Evolutionary conservation across 2,329 filamentous ascomycete genomes (phyloP).

Genomic region (Cercospora sojina): DNA sequence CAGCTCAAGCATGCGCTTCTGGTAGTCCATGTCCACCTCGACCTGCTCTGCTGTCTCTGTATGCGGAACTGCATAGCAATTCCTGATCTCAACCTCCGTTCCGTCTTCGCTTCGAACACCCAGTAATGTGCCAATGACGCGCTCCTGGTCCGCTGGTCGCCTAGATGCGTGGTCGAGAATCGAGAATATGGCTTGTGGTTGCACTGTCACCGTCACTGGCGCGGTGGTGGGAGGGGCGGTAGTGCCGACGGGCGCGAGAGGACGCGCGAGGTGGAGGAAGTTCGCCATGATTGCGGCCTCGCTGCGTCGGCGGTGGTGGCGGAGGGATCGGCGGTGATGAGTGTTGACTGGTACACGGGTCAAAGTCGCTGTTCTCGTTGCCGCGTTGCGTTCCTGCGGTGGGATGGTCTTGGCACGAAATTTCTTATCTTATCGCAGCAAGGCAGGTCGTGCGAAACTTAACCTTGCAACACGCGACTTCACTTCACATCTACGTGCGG

Average conservation of each 20-base stretch:
- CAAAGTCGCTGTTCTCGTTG: constrained; percentile 9
- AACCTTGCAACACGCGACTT: neutral
- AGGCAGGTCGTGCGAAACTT: neutral
- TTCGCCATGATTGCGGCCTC: constrained; percentile 52
- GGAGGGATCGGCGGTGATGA: constrained; percentile 6
- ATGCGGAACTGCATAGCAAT: constrained; percentile 96
- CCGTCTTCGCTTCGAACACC: constrained; percentile 94
- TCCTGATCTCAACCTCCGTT: constrained; percentile 91
- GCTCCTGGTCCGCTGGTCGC: constrained; percentile 85
- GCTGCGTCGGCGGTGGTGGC: constrained; percentile 9
- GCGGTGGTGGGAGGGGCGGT: constrained; percentile 76
- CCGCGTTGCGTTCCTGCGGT: constrained; percentile 6
- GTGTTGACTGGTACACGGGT: constrained; percentile 8
- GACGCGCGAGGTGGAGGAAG: constrained; percentile 93
- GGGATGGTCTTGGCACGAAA: constrained; percentile 2
- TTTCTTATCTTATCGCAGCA: constrained; percentile 11
- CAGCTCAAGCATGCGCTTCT: constrained; percentile 97
- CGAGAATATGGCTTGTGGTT: constrained; percentile 77
- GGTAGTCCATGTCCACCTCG: constrained; percentile 99
- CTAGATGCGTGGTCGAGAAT: constrained; percentile 87
- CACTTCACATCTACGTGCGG: neutral
- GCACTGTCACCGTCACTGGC: constrained; percentile 90
- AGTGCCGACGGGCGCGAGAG: constrained; percentile 77
- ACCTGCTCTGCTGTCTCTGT: constrained; percentile 98
- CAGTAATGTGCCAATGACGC: constrained; percentile 94